Conservation (phyloP, 352 stramenopile genomes). For the Thraustotheca clavata region DNA sequence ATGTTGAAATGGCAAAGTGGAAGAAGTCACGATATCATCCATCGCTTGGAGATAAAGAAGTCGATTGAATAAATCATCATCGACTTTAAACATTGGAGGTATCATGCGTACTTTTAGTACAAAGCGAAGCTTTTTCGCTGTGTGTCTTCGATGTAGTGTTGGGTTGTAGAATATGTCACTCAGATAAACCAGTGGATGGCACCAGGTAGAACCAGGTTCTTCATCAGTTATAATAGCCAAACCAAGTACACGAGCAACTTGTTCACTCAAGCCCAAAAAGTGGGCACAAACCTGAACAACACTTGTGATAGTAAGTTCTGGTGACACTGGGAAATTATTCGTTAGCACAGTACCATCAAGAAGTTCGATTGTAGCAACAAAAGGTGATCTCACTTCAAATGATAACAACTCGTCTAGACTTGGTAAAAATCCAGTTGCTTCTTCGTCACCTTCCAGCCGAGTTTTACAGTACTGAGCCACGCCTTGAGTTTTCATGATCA, state of each 20-base stretch:
- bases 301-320: slow-evolving; percentile 86
- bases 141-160: slow-evolving; percentile 18
- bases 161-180: slow-evolving; percentile 27
- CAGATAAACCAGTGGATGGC: slow-evolving; percentile 20
- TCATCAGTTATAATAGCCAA: slow-evolving; percentile 50
- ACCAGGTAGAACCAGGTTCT: slow-evolving; percentile 22
- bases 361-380: slow-evolving; percentile 90
- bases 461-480: slow-evolving; percentile 89
- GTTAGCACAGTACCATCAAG: slow-evolving; percentile 87
- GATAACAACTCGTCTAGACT: slow-evolving; percentile 89
- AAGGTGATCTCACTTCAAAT: slow-evolving; percentile 89
- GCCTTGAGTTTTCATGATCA: slow-evolving; percentile 49
- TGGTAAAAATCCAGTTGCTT: slow-evolving; percentile 89
- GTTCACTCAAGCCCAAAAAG: slow-evolving; percentile 86
- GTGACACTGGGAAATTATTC: slow-evolving; percentile 88
- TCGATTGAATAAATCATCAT: slow-evolving; percentile 76
- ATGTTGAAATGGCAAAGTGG: slow-evolving; percentile 69
- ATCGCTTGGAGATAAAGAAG: slow-evolving; percentile 87
- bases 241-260: slow-evolving; percentile 68
- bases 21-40: slow-evolving; percentile 85
- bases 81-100: slow-evolving; percentile 56
- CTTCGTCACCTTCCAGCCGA: slow-evolving; percentile 72
- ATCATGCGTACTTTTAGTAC: slow-evolving; percentile 90
- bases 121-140: slow-evolving; percentile 68
- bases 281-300: slow-evolving; percentile 89